Percentiles rank a stretch among this genome's conserved stretches.
phyloP scores from a whole-genome alignment of 2,329 filamentous ascomycete species.

The Fusarium haematococcum region DNA sequence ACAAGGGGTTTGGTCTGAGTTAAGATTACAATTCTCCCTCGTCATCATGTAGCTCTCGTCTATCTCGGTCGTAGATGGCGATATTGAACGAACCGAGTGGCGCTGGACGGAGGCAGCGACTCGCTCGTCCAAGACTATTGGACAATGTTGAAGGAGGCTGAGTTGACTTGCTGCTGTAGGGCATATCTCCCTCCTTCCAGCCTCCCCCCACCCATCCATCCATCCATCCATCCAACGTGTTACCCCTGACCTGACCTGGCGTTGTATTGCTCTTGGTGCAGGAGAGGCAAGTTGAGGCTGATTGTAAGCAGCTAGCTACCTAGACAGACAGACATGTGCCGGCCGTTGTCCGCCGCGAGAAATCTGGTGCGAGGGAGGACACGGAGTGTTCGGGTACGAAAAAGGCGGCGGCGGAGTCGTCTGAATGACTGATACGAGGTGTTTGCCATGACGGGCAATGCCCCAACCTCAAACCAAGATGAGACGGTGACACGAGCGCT shows the following conservation, averaged over 20 bases:
- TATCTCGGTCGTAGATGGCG: neutral
- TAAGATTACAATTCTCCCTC: neutral
- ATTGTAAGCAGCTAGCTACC: neutral
- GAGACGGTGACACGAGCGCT: conserved; percentile 18
- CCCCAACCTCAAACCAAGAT: conserved; percentile 27
- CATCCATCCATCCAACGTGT: conserved; percentile 12
- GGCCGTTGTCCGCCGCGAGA: neutral
- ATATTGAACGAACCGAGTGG: conserved; percentile 1
- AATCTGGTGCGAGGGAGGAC: neutral
- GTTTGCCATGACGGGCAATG: conserved; percentile 15
- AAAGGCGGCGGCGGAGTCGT: neutral
- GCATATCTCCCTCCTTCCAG: conserved; percentile 5
- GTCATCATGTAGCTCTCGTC: neutral
- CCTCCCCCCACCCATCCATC: conserved; percentile 25
- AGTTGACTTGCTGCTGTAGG: conserved; percentile 7
- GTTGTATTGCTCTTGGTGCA: conserved; percentile 2
- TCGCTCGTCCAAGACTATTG: conserved; percentile 18
- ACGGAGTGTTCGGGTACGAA: neutral
- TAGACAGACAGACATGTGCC: neutral
- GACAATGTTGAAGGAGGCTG: conserved; percentile 12
- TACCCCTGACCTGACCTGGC: conserved; percentile 34
- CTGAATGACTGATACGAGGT: conserved; percentile 14
- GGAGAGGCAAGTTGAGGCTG: conserved; percentile 1
- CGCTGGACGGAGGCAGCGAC: conserved; percentile 4
- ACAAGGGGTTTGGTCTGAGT: neutral